Evolutionary conservation across 225 moss, liverwort and hornwort species (phyloP).

Genomic region (Lunularia cruciata): DNA sequence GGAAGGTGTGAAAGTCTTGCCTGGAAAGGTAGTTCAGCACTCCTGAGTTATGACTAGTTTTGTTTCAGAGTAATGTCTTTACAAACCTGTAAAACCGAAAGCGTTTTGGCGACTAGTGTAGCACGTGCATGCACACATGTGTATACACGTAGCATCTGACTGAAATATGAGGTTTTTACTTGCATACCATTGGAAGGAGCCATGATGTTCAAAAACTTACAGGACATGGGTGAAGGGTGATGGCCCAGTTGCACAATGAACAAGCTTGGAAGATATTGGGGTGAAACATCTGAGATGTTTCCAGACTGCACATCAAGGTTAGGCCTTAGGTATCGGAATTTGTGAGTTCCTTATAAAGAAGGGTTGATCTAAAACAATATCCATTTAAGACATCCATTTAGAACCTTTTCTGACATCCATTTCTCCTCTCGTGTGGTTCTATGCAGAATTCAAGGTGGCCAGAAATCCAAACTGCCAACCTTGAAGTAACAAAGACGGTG

Average conservation of each 20-base stretch:
- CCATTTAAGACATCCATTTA: constrained; percentile 1
- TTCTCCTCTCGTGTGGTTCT: constrained; percentile 15
- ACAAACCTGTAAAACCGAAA: neutral
- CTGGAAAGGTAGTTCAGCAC: constrained; percentile 23
- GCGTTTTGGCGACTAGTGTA: neutral
- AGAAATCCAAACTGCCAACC: constrained; percentile 10
- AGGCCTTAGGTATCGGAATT: neutral
- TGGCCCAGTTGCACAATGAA: neutral
- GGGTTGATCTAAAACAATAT: neutral
- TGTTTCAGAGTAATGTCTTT: neutral
- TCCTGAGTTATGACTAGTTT: neutral
- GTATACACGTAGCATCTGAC: neutral
- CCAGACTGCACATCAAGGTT: neutral
- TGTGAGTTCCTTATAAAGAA: neutral
- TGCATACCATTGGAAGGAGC: constrained; percentile 10
- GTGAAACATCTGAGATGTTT: neutral
- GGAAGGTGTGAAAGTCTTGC: constrained; percentile 16
- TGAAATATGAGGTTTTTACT: neutral
- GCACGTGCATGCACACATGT: constrained; percentile 8
- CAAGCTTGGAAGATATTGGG: neutral
- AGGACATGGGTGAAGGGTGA: neutral
- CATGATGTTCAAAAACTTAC: neutral
- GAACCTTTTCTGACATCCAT: constrained; percentile 17
- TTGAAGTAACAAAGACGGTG: constrained; percentile 11
- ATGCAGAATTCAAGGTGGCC: constrained; percentile 21